Evolutionary conservation across 768 basidiomycete genomes (phyloP).

Genomic region (Pulveroboletus frians): DNA sequence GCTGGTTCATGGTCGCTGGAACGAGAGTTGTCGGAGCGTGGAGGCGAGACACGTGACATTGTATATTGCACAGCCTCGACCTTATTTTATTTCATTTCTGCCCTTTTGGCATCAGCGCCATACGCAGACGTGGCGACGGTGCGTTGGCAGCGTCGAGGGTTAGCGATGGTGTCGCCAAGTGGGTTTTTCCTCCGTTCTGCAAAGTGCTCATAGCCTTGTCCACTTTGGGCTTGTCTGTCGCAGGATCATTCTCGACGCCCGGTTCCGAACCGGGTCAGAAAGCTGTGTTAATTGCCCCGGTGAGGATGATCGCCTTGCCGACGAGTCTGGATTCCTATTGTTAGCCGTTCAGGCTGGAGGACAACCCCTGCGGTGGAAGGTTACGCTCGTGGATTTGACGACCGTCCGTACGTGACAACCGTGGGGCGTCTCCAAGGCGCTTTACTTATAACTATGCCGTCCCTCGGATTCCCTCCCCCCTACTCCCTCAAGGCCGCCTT

Average conservation of each 20-base stretch:
- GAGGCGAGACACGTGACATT: constrained; percentile 13
- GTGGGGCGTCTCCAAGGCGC: constrained; percentile 35
- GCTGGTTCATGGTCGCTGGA: constrained; percentile 37
- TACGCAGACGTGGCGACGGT: constrained; percentile 9
- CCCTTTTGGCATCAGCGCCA: too few species aligned
- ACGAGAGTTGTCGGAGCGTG: background rate
- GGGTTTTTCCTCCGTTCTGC: background rate
- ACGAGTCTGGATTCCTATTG: constrained; percentile 47
- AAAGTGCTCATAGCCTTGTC: background rate
- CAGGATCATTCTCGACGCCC: constrained; percentile 2
- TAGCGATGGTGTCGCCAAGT: too few species aligned
- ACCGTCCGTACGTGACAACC: constrained; percentile 33
- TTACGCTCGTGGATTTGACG: constrained; percentile 27
- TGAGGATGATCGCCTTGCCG: constrained; percentile 53
- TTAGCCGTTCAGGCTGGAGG: constrained; percentile 28
- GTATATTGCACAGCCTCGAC: constrained; percentile 6
- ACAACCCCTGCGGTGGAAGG: constrained; percentile 22
- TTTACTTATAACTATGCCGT: constrained; percentile 27
- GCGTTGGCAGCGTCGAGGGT: too few species aligned
- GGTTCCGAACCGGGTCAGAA: constrained; percentile 15
- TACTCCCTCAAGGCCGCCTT: constrained; percentile 14
- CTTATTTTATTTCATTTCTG: too few species aligned
- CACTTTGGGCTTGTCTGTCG: background rate
- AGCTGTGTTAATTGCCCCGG: constrained; percentile 18
- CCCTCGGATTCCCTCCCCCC: constrained; percentile 2